Percentiles rank a stretch among this genome's conserved stretches.
Evolutionary conservation across 768 basidiomycete genomes (phyloP).

Genomic region (Xanthoconium purpureum): DNA sequence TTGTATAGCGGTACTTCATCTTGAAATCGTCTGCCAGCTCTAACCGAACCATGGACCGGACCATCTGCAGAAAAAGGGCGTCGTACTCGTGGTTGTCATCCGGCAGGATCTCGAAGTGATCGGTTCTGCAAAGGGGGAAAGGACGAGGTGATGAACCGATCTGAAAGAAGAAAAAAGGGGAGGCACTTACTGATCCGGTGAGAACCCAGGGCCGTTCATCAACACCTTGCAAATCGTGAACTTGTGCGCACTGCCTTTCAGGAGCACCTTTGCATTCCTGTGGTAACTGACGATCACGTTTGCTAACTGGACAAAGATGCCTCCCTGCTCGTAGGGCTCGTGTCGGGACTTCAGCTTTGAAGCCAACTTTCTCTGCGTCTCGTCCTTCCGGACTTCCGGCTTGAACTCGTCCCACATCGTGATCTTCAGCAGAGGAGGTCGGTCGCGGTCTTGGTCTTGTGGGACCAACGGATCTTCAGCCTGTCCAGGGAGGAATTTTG

Average conservation of each 20-base stretch:
- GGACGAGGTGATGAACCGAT: no score
- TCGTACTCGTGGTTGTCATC: neutral
- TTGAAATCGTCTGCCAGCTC: neutral
- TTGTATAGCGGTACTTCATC: neutral
- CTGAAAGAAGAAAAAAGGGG: no score
- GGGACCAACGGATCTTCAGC: neutral
- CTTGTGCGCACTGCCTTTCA: no score
- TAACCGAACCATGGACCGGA: neutral
- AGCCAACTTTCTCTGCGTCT: neutral
- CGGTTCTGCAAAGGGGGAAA: neutral
- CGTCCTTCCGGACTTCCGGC: neutral
- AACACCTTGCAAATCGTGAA: no score
- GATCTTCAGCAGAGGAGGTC: neutral
- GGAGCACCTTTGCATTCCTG: no score
- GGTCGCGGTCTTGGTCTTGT: neutral
- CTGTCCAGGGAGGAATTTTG: neutral
- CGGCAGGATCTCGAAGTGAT: neutral
- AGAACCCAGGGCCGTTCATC: no score
- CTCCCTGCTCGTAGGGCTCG: neutral
- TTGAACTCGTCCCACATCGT: neutral
- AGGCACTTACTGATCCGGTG: no score
- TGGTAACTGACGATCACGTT: no score
- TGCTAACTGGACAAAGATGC: neutral
- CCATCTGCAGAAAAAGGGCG: neutral
- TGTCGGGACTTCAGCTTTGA: neutral